Base-by-base conservation (phyloP, 75 land plant species). In the Isoetes taiwanensis region DNA sequence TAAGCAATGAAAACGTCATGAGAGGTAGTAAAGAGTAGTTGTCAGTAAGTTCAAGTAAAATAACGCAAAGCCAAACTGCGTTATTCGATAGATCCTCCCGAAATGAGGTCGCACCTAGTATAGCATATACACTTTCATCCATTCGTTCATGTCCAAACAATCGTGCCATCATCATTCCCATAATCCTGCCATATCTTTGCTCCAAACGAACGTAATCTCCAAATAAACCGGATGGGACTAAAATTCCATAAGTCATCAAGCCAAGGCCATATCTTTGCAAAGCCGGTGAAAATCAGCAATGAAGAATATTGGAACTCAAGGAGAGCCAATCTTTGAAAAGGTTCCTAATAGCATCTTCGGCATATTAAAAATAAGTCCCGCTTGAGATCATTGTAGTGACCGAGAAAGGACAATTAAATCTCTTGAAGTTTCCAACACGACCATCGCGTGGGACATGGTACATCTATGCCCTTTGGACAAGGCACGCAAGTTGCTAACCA, bases 381-480 rank as follows among this genome's bases (percentile, higher is more conserved):
- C 94, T n/a, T n/a, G 26, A 90, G 84, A 55, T 90, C 94, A 66
- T 90, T 90, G 73, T 86, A 90, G 52, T 75, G 58, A 32, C 84
- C 88, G 56, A n/a, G n/a, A 72, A 52, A 39, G 84, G 75, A 34
- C 97, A 90, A 48, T 87, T 78, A 48, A 83, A 90, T 28, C 74
- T 68, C 75, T 80, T 83, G 73, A 78, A 90, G 64, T 90, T 85
- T 5, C 84, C 93, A 0, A 74, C 25, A n/a, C 83, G 56, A 0
- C 83, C 79, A 34, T 40, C n/a, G 70, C 24, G 83, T 80, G 4
- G 97, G 86, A 60, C 97, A 90, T n/a, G n/a, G n/a, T 10, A 59
- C 26, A 0, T 50, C 28, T 1, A 26, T 1, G n/a, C 26, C 25
- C 12, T 63, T 20, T 2, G 90, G 90, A 32, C 97, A 90, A 26